Evolutionary conservation across 345 rosid genomes (phyloP), one percentile per base, ranked within the genome.

Genomic region (Boechera divaricarpa): DNA sequence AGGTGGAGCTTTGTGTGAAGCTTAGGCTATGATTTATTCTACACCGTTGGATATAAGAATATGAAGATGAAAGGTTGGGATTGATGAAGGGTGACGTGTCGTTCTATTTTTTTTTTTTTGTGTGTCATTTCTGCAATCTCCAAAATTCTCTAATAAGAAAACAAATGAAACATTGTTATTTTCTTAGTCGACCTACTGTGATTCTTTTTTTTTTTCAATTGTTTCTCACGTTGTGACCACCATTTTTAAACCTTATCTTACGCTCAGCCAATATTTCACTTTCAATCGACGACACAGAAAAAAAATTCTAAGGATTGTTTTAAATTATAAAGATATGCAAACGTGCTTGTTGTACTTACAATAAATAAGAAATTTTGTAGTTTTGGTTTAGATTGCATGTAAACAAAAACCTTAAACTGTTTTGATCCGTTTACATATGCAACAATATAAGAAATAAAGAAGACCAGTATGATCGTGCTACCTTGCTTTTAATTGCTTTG

Each of bases 31-130:
- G 51, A 58, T 12, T 53, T 51, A 18, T 7, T 61, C 4, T 56
- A 8, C 36, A 11, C 75, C 77, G 80, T 80, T 70, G 52, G 77
- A 70, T 80, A 9, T 12, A 16, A 44, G 42, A 28, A 39, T 7
- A 0, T 0, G 45, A 64, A 45, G 18, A 38, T 70, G 69, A 35
- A 75, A 52, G 70, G 69, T 29, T 24, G 12, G 0, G 55, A 53
- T 61, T 57, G 7, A 2, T 24, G 6, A 28, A 35, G 18, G 8
- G 18, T 10, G 10, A 56, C 18, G 15, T 33, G 56, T 1, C 8
- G 2, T 36, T 7, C 7, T 36, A 7, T 26, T 26, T 26, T 0
- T 29, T 29, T 36, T 36, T 36, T 16, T 16, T 16, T 8, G 21
- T 21, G 21, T 36, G 39, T 36, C 39, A 36, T 7, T 57, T 44